Evolutionary conservation across 2,329 filamentous ascomycete genomes (phyloP).

Genomic region (Simplicillium aogashimaense): DNA sequence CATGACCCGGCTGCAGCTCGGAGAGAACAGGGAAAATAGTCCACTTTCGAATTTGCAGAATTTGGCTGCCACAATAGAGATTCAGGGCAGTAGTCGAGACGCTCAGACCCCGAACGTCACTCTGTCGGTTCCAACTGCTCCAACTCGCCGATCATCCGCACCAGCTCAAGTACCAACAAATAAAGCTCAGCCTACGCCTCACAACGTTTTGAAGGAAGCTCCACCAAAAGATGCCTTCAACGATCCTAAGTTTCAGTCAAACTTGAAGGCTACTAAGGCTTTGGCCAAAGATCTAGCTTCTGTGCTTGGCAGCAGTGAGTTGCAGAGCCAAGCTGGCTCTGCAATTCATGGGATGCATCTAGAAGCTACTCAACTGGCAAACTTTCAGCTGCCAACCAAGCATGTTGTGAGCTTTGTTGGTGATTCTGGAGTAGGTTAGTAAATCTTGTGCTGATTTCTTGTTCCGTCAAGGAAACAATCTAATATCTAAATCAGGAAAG

Average conservation of each 20-base stretch:
- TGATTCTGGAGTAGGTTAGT: conserved; percentile 34
- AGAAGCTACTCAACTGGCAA: conserved; percentile 20
- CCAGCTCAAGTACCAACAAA: background rate
- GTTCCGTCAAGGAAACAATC: background rate
- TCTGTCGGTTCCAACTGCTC: background rate
- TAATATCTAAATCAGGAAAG: conserved; percentile 22
- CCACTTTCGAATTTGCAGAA: no score
- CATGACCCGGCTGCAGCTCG: background rate
- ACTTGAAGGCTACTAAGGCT: conserved; percentile 20
- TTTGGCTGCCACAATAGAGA: no score
- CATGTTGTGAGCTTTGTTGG: conserved; percentile 36
- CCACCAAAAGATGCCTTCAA: conserved; percentile 24
- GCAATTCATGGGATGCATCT: conserved; percentile 23
- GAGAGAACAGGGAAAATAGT: no score
- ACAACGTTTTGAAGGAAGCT: conserved; percentile 19
- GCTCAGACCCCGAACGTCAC: background rate
- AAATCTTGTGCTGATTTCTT: no score
- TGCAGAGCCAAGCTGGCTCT: conserved; percentile 27
- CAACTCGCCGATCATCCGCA: background rate
- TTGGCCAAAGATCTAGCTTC: conserved; percentile 18
- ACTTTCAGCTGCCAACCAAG: conserved; percentile 26
- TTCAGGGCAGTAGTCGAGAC: no score
- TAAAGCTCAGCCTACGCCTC: no score
- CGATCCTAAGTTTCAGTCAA: conserved; percentile 21
- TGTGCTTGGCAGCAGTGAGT: conserved; percentile 21